Percentiles rank a stretch among this genome's conserved stretches.
phyloP scores from a whole-genome alignment of 2,329 filamentous ascomycete species.

The Scleromitrula shiraiana region DNA sequence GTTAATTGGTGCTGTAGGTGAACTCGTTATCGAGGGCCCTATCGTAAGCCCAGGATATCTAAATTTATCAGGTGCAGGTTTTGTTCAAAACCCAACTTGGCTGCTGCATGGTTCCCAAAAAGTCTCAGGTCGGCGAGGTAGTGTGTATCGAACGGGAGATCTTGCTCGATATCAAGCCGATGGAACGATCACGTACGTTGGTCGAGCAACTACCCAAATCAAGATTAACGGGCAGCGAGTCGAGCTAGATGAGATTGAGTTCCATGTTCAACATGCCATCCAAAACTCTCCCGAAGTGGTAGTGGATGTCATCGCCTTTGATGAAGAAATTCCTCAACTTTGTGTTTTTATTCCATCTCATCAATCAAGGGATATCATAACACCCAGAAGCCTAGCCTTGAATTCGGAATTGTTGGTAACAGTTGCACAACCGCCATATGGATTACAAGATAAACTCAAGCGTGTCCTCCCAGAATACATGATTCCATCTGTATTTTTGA shows the following conservation, averaged over 20 bases:
- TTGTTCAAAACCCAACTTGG: constrained; percentile 47
- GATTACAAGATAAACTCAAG: too few species aligned
- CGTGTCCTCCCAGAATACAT: too few species aligned
- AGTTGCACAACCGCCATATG: too few species aligned
- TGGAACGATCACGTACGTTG: constrained; percentile 44
- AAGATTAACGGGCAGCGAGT: constrained; percentile 59
- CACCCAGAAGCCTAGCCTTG: too few species aligned
- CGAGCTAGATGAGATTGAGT: constrained; percentile 45
- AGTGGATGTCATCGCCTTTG: neutral
- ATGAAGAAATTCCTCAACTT: neutral
- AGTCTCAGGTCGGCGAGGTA: too few species aligned
- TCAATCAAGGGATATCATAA: too few species aligned
- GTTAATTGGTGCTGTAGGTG: constrained; percentile 21
- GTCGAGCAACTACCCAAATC: constrained; percentile 56
- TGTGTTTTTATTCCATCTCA: neutral
- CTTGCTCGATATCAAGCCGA: constrained; percentile 43
- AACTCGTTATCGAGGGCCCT: constrained; percentile 35
- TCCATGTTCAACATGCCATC: neutral
- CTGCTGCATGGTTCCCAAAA: constrained; percentile 27
- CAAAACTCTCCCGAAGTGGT: neutral
- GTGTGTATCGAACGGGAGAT: constrained; percentile 53
- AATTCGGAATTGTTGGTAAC: too few species aligned
- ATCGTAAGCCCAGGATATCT: constrained; percentile 55
- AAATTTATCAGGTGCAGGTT: constrained; percentile 49
- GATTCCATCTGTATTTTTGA: too few species aligned